Base-by-base conservation (phyloP, 2,329 filamentous ascomycete species). In the Aspergillus thermomutatus region DNA sequence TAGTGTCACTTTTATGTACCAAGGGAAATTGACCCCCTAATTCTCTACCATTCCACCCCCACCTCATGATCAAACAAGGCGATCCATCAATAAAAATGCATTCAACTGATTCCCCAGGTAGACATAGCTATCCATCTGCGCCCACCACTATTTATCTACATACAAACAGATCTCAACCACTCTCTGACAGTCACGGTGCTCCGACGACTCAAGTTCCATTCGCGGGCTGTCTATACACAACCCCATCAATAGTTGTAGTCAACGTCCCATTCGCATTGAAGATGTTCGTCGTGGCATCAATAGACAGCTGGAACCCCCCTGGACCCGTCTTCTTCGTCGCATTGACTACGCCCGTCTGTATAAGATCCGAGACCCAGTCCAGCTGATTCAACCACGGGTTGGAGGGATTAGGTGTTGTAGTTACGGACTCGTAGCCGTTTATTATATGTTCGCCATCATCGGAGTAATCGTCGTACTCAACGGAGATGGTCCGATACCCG, bases 191-290 rank as follows among this genome's bases (percentile, higher is more conserved):
- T 6, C 31, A 4, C 11, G 11, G 4, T 34, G 31, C 31, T 34
- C 31, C 31, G 11, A 3, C 31, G 31, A 34, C 25, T 58, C 27
- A 73, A 6, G 70, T 67, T 5, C 69, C 69, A 56, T 77, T 75
- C 0, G 59, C 62, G 5, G 77, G 77, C 61, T 79, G 78, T 3
- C 62, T 54, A 59, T 75, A 79, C 26, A 57, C 59, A 1, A 66
- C 59, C 0, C 73, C 76, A 55, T 76, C 69, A 28, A 77, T 54
- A 0, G 64, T 72, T 1, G 74, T 79, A 2, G 63, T 72, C 53
- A 79, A 52, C 0, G 71, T 75, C 1, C 78, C 78, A 56, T 73
- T 78, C 0, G 76, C 74, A 7, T 74, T 57, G 59, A 79, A 78
- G 0, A 75, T 67, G 43, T 79, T 79, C 3, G 55, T 61, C 60